Conservation (phyloP, 192 early-diverging fungal species). For the Backusella psychrophila region DNA sequence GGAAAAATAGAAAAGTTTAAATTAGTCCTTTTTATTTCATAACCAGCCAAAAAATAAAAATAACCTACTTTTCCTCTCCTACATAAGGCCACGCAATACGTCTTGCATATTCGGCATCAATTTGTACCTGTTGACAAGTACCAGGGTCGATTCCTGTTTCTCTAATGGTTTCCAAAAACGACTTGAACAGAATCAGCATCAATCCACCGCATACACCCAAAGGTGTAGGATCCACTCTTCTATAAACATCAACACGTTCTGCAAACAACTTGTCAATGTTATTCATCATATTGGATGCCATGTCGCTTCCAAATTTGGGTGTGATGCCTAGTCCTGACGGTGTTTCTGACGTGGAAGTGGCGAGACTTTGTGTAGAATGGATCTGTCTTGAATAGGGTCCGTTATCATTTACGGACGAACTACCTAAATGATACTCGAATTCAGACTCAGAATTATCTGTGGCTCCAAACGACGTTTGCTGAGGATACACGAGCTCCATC, state of each 20-base stretch:
- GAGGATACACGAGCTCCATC: constrained; percentile 37
- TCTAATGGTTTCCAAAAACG: constrained; percentile 58
- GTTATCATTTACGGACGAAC: background rate
- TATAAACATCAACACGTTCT: constrained; percentile 64
- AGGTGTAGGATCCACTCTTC: constrained; percentile 51
- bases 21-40: background rate
- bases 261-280: constrained; percentile 72
- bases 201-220: constrained; percentile 49
- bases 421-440: constrained; percentile 9
- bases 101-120: constrained; percentile 62
- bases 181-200: constrained; percentile 60
- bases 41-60: background rate
- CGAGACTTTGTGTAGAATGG: constrained; percentile 19
- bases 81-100: constrained; percentile 46
- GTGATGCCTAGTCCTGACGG: constrained; percentile 33
- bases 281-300: constrained; percentile 41
- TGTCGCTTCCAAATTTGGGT: constrained; percentile 29
- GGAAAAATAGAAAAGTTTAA: background rate
- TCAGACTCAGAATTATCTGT: constrained; percentile 17
- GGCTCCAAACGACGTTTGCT: background rate
- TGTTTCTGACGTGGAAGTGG: constrained; percentile 37
- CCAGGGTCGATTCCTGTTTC: constrained; percentile 44
- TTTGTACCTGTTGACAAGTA: constrained; percentile 64
- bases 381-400: constrained; percentile 8
- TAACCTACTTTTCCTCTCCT: constrained; percentile 40